Percentiles rank a stretch among this genome's conserved stretches.
Conservation (phyloP, 2,329 filamentous ascomycete genomes). For the Cytospora leucostoma region DNA sequence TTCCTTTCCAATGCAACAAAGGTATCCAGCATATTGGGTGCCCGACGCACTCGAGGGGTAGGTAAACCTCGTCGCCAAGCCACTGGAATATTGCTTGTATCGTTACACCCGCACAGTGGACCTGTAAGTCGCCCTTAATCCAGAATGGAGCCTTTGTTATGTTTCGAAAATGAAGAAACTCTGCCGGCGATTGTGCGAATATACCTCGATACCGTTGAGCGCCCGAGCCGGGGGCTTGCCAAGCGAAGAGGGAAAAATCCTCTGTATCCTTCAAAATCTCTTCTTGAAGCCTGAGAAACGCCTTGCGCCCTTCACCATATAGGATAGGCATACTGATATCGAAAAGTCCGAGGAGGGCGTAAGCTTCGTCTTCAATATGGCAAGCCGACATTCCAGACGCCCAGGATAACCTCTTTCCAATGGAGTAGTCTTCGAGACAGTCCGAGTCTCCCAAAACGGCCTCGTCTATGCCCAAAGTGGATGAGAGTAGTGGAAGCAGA, state of each 20-base stretch:
- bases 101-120: neutral
- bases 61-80: neutral
- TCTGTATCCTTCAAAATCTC: slow-evolving; percentile 19
- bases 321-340: slow-evolving; percentile 16
- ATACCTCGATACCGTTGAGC: slow-evolving; percentile 13
- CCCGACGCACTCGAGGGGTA: neutral
- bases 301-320: slow-evolving; percentile 15
- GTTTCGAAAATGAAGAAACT: slow-evolving; percentile 1
- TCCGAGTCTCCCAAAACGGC: neutral
- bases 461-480: neutral
- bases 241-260: slow-evolving; percentile 5
- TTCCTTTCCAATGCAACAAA: neutral
- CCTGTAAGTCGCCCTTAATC: neutral
- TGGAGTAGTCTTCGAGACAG: slow-evolving; percentile 4
- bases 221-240: neutral
- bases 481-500: neutral
- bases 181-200: slow-evolving; percentile 6
- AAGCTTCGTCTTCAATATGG: slow-evolving; percentile 17
- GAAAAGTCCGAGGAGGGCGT: slow-evolving; percentile 25
- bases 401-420: slow-evolving; percentile 15
- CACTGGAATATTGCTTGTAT: neutral
- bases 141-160: neutral
- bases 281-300: slow-evolving; percentile 21
- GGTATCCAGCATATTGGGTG: neutral
- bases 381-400: slow-evolving; percentile 6